Base-by-base conservation (phyloP, 2,329 filamentous ascomycete species). In the Exserohilum turcica region DNA sequence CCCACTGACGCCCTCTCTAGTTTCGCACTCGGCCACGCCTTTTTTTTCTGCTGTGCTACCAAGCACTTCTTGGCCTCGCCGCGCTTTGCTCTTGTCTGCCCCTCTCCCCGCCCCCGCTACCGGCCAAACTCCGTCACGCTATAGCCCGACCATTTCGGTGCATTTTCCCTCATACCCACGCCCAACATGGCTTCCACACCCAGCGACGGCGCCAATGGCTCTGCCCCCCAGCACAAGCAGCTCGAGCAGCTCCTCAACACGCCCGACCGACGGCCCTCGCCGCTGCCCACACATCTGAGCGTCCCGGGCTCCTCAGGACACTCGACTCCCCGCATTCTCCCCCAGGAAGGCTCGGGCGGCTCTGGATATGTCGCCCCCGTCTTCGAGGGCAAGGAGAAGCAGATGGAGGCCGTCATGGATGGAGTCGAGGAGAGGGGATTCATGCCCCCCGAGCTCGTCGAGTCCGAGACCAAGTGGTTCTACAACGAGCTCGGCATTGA, bases 401-500 rank as follows among this genome's bases (percentile, higher is more conserved):
- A 99, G 81, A 96, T 96, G 87, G 84, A 89, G 72, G 80, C 69
- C 39, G 92, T 97, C 72, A 92, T 91, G 85, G 86, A 88, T 62
- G 80, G 88, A 70, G 86, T 97, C 64, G 82, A 86, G 69, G 84
- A 87, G 61, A 89, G 88, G 70, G 90, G 88, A 55, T 97, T 95
- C 84, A 90, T 99, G 57, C 94, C 94, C 1, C 82, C 84, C 52
- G 82, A 89, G 46, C 89, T 96, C 62, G 84, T 97, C 59, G 89
- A 95, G 59, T 83, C 86, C 21, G 92, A 99, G 78, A 90, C 92
- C 45, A 83, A 86, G 55, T 99, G 94, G 93, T 99, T 99, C 81
- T 99, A 99, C 81, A 90, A 94, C 74, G 89, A 95, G 76, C 86
- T 99, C 19, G 94, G 94, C 65, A 99, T 99, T 67, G 94, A 99